A percentile compares a stretch with the other conserved stretches of the same genome.
phyloP scores from a whole-genome alignment of 2,329 filamentous ascomycete species.

The Nigrograna mackinnonii region DNA sequence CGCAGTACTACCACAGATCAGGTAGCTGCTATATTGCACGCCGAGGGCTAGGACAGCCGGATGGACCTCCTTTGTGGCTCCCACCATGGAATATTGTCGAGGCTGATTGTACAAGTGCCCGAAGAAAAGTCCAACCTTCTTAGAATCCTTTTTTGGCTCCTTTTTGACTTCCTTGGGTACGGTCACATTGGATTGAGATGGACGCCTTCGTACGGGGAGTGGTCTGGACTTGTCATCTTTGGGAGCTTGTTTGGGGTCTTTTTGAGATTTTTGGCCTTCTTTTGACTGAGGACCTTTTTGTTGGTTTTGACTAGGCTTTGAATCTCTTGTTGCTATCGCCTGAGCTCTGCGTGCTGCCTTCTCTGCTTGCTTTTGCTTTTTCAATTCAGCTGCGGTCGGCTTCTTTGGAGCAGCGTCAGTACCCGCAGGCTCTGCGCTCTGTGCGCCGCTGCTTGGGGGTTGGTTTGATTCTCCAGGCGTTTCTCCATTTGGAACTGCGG shows the following conservation, averaged over 20 bases:
- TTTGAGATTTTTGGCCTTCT: constrained; percentile 37
- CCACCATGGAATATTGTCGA: constrained; percentile 65
- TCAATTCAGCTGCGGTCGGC: constrained; percentile 76
- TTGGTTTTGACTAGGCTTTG: constrained; percentile 40
- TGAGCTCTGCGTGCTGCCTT: constrained; percentile 82
- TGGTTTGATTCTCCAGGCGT: constrained; percentile 8
- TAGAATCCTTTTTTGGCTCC: constrained; percentile 45
- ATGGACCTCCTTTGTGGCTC: constrained; percentile 74
- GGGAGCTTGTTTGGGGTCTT: constrained; percentile 35
- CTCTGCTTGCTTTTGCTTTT: constrained; percentile 87
- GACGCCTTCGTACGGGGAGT: constrained; percentile 33
- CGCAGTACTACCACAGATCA: constrained; percentile 85
- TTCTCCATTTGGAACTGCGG: constrained; percentile 10
- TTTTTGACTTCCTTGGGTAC: constrained; percentile 32
- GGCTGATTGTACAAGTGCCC: constrained; percentile 81
- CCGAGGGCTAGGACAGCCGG: constrained; percentile 83
- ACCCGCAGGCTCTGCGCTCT: constrained; percentile 21
- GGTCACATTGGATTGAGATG: constrained; percentile 33
- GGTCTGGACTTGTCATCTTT: constrained; percentile 38
- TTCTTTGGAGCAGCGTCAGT: constrained; percentile 48
- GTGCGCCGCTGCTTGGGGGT: constrained; percentile 22
- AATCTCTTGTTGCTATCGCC: constrained; percentile 60
- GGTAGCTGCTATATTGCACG: constrained; percentile 87
- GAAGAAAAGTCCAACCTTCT: constrained; percentile 66
- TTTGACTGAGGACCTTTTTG: constrained; percentile 31